These are phyloP conservation scores for Mortierella sp. DNA, from an alignment of 371 early-diverging fungal genomes.

Conservation along the genomic window DNA sequence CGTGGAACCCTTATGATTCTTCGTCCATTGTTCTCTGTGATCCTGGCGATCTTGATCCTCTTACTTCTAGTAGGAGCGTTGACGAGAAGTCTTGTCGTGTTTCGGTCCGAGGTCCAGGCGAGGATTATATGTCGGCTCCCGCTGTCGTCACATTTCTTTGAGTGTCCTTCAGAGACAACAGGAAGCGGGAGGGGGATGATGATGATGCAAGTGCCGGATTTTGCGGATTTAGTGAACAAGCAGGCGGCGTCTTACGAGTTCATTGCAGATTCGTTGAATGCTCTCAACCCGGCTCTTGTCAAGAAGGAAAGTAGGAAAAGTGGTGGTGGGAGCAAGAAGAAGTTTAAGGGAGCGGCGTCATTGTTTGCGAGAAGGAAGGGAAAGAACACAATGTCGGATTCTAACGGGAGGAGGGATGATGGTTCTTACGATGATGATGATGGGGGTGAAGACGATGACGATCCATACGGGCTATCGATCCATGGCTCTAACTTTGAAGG, in stretches of 20 bases:
- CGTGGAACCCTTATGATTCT: slow-evolving; percentile 28
- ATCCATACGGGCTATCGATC: slow-evolving; percentile 24
- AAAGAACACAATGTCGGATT: not conserved
- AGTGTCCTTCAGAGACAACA: slow-evolving; percentile 13
- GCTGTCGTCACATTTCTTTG: slow-evolving; percentile 1
- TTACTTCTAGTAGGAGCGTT: not conserved
- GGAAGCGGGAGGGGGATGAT: not conserved
- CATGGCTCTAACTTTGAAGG: not conserved
- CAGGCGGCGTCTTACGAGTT: slow-evolving; percentile 28
- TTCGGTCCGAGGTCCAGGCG: slow-evolving; percentile 32
- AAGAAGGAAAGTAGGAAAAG: not conserved
- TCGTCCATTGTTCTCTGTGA: slow-evolving; percentile 38
- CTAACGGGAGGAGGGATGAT: not conserved
- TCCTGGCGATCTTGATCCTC: slow-evolving; percentile 24
- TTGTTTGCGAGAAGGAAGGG: not conserved
- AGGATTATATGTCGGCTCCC: slow-evolving; percentile 31
- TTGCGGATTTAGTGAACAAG: slow-evolving; percentile 40
- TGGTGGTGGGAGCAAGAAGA: not conserved
- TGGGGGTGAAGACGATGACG: slow-evolving; percentile 11
- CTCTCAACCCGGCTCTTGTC: slow-evolving; percentile 9
- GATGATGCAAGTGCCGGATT: slow-evolving; percentile 30
- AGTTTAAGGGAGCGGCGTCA: not conserved
- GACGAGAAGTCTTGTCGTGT: slow-evolving; percentile 16
- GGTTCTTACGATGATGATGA: not conserved
- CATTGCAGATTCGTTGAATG: slow-evolving; percentile 26